Evolutionary conservation across 2,329 filamentous ascomycete genomes (phyloP).

Genomic region (Botrytis sinoallii): DNA sequence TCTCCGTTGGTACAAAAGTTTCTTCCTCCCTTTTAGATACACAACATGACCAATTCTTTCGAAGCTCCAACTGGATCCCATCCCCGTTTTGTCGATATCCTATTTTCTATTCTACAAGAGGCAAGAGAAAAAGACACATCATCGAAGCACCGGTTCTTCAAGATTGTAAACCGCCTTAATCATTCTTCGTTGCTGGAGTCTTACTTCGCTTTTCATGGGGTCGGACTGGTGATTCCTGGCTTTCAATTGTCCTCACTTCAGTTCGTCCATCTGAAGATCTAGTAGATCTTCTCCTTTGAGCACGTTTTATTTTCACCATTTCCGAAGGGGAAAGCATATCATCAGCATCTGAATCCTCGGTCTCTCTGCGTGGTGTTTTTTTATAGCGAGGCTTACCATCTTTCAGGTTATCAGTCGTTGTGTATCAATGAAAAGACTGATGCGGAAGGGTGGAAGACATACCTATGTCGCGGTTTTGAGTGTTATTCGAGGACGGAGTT

Average conservation of each 20-base stretch:
- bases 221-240: background rate
- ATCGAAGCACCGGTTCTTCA: background rate
- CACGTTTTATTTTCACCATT: background rate
- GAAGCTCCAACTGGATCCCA: background rate
- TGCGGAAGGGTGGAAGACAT: background rate
- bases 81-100: background rate
- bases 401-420: background rate
- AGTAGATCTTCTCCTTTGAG: background rate
- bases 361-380: background rate
- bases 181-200: background rate
- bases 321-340: background rate
- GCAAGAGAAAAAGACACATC: background rate
- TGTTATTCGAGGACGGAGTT: background rate
- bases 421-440: background rate
- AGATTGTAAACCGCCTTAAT: background rate
- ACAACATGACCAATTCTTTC: background rate
- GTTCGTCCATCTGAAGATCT: background rate
- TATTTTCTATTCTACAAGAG: background rate
- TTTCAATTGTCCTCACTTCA: background rate
- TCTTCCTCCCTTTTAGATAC: background rate
- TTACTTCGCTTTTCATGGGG: background rate
- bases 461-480: background rate
- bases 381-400: conserved; percentile 3
- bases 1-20: background rate
- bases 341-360: background rate